phyloP scores from a whole-genome alignment of 306 rosid genomes.

The Cotoneaster glaucophyllus region DNA sequence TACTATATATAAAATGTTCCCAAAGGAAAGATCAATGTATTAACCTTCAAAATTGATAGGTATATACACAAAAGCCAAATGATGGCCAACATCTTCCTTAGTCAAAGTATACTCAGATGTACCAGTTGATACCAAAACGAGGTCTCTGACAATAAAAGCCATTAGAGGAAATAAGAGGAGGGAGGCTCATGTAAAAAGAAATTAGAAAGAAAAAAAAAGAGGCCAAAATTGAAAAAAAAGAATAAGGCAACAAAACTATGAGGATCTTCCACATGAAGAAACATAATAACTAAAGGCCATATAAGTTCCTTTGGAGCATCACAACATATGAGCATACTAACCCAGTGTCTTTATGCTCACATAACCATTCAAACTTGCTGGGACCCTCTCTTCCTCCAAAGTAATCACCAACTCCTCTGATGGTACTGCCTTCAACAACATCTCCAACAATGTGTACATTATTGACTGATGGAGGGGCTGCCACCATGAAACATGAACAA shows the following conservation, averaged over 20 bases:
- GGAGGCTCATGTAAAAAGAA: slow-evolving; percentile 7
- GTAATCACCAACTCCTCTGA: slow-evolving; percentile 89
- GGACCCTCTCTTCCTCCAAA: slow-evolving; percentile 99
- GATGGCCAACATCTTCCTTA: slow-evolving; percentile 80
- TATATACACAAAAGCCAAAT: slow-evolving; percentile 65
- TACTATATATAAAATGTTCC: slow-evolving; percentile 11
- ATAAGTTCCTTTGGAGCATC: slow-evolving; percentile 2
- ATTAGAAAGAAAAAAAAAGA: background rate
- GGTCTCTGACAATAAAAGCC: slow-evolving; percentile 44
- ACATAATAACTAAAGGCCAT: slow-evolving; percentile 1
- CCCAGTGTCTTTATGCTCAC: slow-evolving; percentile 66
- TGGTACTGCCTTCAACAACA: slow-evolving; percentile 62
- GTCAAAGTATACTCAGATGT: slow-evolving; percentile 77
- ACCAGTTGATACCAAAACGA: slow-evolving; percentile 60
- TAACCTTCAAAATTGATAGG: slow-evolving; percentile 94
- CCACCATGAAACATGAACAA: slow-evolving; percentile 9
- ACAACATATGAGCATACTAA: slow-evolving; percentile 31
- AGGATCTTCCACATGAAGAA: slow-evolving; percentile 13
- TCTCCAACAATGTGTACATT: slow-evolving; percentile 80
- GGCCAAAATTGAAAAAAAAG: background rate
- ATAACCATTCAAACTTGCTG: slow-evolving; percentile 94
- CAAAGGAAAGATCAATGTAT: slow-evolving; percentile 7
- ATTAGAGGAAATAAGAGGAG: slow-evolving; percentile 7
- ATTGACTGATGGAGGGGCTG: slow-evolving; percentile 89
- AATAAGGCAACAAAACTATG: slow-evolving; percentile 3